Conservation (phyloP, 495 filamentous ascomycete species). For the Penicillium coffeae region DNA sequence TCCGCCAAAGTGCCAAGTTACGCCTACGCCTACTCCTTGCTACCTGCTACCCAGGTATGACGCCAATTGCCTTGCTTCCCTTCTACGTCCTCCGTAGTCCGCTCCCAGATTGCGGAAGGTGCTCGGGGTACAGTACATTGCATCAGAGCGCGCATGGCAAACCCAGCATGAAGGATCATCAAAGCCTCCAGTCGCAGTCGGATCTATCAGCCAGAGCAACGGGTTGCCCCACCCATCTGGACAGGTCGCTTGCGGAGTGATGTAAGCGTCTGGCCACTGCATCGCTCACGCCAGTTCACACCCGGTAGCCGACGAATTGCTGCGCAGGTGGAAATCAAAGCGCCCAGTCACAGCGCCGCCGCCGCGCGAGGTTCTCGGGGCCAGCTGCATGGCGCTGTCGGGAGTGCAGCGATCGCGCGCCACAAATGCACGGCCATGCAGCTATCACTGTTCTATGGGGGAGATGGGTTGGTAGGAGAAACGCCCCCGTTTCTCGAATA, state of each 20-base stretch:
- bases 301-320: conserved; percentile 9
- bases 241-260: conserved; percentile 8
- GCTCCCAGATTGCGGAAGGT: background rate
- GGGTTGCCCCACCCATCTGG: background rate
- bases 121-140: background rate
- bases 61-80: too few species aligned
- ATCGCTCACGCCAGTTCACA: conserved; percentile 4
- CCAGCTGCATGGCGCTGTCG: conserved; percentile 12
- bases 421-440: conserved; percentile 16
- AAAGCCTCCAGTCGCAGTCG: conserved; percentile 8
- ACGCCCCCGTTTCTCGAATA: too few species aligned
- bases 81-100: too few species aligned
- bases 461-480: background rate
- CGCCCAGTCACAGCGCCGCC: conserved; percentile 7
- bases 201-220: conserved; percentile 11
- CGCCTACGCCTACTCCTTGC: too few species aligned
- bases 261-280: conserved; percentile 14
- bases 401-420: conserved; percentile 17
- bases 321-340: conserved; percentile 12
- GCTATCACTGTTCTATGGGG: background rate
- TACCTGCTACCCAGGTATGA: too few species aligned
- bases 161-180: conserved; percentile 12
- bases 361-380: conserved; percentile 19
- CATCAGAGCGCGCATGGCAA: background rate
- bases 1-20: too few species aligned